Evolutionary conservation across 495 filamentous ascomycete genomes (phyloP), one percentile per base, ranked within the genome.

Genomic region (Lasiosphaeria hispida): DNA sequence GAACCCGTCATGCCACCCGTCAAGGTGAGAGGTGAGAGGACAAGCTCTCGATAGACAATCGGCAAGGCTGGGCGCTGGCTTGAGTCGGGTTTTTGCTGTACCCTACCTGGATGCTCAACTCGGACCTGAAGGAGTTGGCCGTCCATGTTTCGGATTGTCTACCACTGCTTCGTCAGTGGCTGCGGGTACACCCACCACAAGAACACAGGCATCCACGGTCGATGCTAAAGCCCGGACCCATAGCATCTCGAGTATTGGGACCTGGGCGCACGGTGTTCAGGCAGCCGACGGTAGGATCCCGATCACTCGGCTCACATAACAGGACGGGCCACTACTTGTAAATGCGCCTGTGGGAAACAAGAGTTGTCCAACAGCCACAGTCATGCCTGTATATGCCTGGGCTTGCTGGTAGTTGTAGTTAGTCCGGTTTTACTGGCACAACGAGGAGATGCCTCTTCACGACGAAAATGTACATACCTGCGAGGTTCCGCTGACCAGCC

Each of bases 301-400:
- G 52, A 55, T 34, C 35, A 38, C 30, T 55, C 35, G 58, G 58
- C 52, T 60, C 45, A 44, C 49, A 53, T 40, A 53, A 53, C 47
- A 37, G 15, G 3, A 33, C 47, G 10, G 23, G 36, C 7, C 3
- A 40, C n/a, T 38, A 18, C 14, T 36, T 11, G 47, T 23, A 23
- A 53, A 41, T 39, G 49, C 49, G 14, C 23, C 3, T 14, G 19
- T 23, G 23, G 35, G 44, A 11, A 6, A 48, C 13, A 17, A 48
- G 18, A 48, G 44, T 4, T 48, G 44, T 5, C 44, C 18, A 48
- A 48, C 13, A 48, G 23, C 2, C 23, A 30, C 2, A 30, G 5
- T 2, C 5, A 30, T 30, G 23, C 23, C 23, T 30, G 23, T 2
- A 5, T 30, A 30, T 30, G 5, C 23, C 23, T 30, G 23, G 23